Percentiles rank a stretch among this genome's conserved stretches.
Conservation (phyloP, 148 eudicot species). For the Chenopodium quinoa region DNA sequence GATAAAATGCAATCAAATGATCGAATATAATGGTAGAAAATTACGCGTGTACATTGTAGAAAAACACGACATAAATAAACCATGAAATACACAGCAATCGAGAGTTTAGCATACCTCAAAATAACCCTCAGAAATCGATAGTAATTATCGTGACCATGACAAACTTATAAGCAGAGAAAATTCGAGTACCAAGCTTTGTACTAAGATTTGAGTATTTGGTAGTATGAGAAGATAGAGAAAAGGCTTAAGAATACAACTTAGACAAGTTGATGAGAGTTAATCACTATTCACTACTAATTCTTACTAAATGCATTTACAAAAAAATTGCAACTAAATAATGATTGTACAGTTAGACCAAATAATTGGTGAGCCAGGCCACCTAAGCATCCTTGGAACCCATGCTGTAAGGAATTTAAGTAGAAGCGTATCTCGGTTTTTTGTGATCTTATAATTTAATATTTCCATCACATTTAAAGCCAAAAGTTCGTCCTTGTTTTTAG, state of each 20-base stretch:
- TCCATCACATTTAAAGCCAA: constrained; percentile 1
- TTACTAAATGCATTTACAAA: too few relatives aligned
- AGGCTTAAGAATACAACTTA: background rate
- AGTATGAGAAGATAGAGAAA: background rate
- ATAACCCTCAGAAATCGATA: too few relatives aligned
- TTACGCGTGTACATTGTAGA: too few relatives aligned
- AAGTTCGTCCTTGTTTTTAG: constrained; percentile 14
- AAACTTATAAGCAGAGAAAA: background rate
- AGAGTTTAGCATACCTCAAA: too few relatives aligned
- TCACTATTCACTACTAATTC: too few relatives aligned
- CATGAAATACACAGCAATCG: too few relatives aligned
- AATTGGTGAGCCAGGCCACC: constrained; percentile 28
- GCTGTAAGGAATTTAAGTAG: constrained; percentile 9
- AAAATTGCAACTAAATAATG: background rate
- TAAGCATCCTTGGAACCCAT: constrained; percentile 14
- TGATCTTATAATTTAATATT: background rate
- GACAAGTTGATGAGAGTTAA: too few relatives aligned
- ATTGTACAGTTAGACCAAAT: background rate
- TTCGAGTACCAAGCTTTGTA: background rate
- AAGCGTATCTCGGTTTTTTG: constrained; percentile 20
- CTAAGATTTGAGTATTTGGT: background rate
- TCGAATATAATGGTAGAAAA: too few relatives aligned
- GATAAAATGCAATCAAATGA: too few relatives aligned
- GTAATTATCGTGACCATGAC: too few relatives aligned
- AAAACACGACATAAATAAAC: too few relatives aligned